Evolutionary conservation across 768 basidiomycete species (phyloP), one percentile per base, ranked within the genome.

Genomic region (Tricholoma saponaceum): DNA sequence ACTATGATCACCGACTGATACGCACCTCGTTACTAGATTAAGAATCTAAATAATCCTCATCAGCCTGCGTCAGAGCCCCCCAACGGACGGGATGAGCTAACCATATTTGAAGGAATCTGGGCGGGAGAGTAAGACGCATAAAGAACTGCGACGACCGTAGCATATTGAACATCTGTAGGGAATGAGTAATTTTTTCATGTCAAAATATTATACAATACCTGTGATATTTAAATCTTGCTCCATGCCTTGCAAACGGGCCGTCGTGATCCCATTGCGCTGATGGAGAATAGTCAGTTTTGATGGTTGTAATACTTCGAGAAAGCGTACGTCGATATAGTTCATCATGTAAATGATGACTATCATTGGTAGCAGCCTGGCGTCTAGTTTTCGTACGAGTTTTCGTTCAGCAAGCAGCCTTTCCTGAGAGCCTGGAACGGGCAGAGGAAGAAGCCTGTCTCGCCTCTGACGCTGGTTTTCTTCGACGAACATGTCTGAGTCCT

Each of bases 21-120:
- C 69, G 13, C 55, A 82, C 84, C 81, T 73, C 47, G 76, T 73
- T 44, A 86, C 74, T 58, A 76, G 74, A 56, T 84, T 84, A 16
- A 86, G 62, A 55, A 85, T 74, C 84, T 85, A 54, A 0, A 47
- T 4, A 47, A 16, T 43, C 14, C 23, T n/a, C 13, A 58, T 37
- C 25, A 52, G 18, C 18, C 6, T 22, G 41, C 41, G 22, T 22
- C n/a, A n/a, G n/a, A n/a, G n/a, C n/a, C 41, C 18, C 12, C 4
- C 39, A 6, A 43, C 8, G 2, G 6, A 22, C 12, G 18, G 9
- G 4, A 22, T 43, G 1, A 50, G 10, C 47, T 10, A n/a, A 81
- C 84, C 82, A 87, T 86, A 64, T 85, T 88, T 0, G 82, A 85
- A 0, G 86, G 86, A 54, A 87, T 79, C 62, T 87, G 85, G 13